phyloP scores from a whole-genome alignment of 768 basidiomycete genomes.

The Steccherinum ochraceum region DNA sequence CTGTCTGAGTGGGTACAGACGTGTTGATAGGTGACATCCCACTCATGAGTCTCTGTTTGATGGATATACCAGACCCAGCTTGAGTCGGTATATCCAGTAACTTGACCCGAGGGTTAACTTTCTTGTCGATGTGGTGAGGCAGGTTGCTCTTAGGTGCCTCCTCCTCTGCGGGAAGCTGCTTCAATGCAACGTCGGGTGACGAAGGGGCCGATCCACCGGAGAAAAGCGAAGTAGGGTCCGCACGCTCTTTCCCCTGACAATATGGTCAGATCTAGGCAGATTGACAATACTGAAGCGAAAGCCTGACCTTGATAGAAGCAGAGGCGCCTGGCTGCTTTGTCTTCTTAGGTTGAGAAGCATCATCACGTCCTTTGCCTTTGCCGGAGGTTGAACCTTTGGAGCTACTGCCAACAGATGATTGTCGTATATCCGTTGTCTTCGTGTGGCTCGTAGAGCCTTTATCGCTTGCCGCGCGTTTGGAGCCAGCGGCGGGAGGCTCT shows the following conservation, averaged over 20 bases:
- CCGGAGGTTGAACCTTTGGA: background rate
- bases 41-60: too few species aligned
- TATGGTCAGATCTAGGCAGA: background rate
- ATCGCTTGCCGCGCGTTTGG: too few species aligned
- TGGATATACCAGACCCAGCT: too few species aligned
- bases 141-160: background rate
- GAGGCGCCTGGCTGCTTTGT: too few species aligned
- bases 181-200: background rate
- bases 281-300: background rate
- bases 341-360: too few species aligned
- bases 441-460: too few species aligned
- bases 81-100: constrained; percentile 1
- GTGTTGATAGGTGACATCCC: too few species aligned
- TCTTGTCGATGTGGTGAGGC: background rate
- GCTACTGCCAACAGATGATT: too few species aligned
- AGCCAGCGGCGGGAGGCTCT: too few species aligned
- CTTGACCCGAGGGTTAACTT: constrained; percentile 7
- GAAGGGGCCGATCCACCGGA: background rate
- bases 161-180: background rate
- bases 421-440: too few species aligned
- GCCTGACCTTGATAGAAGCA: background rate
- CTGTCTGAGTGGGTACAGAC: constrained; percentile 6
- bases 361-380: too few species aligned
- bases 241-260: background rate
- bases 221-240: background rate